A percentile compares a stretch with the other conserved stretches of the same genome.
These are phyloP conservation scores for Akanthomyces lecanii DNA, from an alignment of 2,329 filamentous ascomycete genomes.

Conservation along the genomic window DNA sequence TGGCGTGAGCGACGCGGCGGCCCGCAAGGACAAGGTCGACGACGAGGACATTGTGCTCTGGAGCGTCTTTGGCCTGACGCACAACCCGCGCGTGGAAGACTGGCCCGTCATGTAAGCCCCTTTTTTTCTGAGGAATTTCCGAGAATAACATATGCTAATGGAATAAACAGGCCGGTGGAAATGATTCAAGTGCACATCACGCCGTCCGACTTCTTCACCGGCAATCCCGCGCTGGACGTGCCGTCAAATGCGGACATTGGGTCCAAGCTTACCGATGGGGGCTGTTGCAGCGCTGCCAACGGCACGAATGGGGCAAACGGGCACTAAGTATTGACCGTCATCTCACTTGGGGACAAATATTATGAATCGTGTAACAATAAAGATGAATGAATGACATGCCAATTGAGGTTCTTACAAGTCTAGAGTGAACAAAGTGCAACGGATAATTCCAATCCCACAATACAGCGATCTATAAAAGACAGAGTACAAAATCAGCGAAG, in stretches of 20 bases:
- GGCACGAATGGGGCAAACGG: neutral
- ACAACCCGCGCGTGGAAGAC: conserved; percentile 62
- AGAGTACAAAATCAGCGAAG: neutral
- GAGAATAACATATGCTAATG: neutral
- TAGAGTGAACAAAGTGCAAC: no score
- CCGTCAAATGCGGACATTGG: conserved; percentile 32
- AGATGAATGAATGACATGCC: neutral
- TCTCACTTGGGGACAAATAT: neutral
- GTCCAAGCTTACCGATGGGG: conserved; percentile 18
- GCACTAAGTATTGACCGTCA: neutral
- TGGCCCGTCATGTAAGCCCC: conserved; percentile 60
- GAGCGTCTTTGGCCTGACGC: conserved; percentile 58
- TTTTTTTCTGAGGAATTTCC: neutral
- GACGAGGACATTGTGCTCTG: conserved; percentile 54
- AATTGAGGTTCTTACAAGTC: no score
- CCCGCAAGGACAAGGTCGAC: conserved; percentile 42
- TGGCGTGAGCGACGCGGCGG: conserved; percentile 37
- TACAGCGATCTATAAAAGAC: neutral
- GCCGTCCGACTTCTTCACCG: conserved; percentile 45
- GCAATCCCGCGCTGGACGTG: conserved; percentile 44
- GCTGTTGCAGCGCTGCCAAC: conserved; percentile 10
- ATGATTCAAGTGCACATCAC: conserved; percentile 41
- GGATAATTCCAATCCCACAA: no score
- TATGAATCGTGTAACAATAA: neutral
- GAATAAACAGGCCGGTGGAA: conserved; percentile 48